phyloP scores from a whole-genome alignment of 2,329 filamentous ascomycete genomes.

The Penicillium paneum region DNA sequence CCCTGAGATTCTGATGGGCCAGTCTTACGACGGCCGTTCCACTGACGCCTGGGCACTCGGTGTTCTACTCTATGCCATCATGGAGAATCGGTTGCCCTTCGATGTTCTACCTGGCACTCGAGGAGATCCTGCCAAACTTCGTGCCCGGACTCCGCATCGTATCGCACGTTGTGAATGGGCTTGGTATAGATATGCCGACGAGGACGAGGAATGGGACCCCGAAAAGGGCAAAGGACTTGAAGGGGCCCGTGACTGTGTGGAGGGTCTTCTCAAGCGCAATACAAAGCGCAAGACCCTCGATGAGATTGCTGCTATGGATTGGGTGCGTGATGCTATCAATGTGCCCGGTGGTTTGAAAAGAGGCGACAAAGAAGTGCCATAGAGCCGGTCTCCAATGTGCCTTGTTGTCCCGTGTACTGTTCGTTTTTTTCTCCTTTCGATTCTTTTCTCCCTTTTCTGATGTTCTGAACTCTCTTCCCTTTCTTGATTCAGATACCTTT shows the following conservation, averaged over 20 bases:
- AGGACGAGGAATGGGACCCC: slow-evolving; percentile 81
- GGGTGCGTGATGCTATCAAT: slow-evolving; percentile 72
- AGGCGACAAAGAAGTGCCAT: slow-evolving; percentile 52
- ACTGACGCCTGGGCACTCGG: slow-evolving; percentile 96
- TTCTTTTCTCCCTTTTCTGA: not conserved
- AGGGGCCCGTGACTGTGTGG: slow-evolving; percentile 76
- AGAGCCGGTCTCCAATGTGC: slow-evolving; percentile 29
- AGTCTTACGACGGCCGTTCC: slow-evolving; percentile 85
- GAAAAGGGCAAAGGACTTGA: slow-evolving; percentile 63
- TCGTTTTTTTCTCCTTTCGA: not conserved
- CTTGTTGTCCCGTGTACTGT: slow-evolving; percentile 1
- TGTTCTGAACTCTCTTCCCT: slow-evolving; percentile 1
- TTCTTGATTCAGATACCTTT: slow-evolving; percentile 4
- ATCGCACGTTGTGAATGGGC: slow-evolving; percentile 95
- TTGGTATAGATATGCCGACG: slow-evolving; percentile 81
- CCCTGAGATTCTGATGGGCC: slow-evolving; percentile 91
- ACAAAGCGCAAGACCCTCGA: slow-evolving; percentile 72
- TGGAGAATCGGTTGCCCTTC: slow-evolving; percentile 91
- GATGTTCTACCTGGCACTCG: slow-evolving; percentile 76
- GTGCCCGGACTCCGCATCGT: slow-evolving; percentile 82
- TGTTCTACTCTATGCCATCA: slow-evolving; percentile 85
- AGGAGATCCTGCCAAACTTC: slow-evolving; percentile 70
- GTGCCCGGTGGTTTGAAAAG: slow-evolving; percentile 59
- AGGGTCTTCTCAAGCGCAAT: slow-evolving; percentile 78
- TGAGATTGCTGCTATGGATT: slow-evolving; percentile 68